Conservation (phyloP, 106 monocot species). For the Platanthera guangdongensis region DNA sequence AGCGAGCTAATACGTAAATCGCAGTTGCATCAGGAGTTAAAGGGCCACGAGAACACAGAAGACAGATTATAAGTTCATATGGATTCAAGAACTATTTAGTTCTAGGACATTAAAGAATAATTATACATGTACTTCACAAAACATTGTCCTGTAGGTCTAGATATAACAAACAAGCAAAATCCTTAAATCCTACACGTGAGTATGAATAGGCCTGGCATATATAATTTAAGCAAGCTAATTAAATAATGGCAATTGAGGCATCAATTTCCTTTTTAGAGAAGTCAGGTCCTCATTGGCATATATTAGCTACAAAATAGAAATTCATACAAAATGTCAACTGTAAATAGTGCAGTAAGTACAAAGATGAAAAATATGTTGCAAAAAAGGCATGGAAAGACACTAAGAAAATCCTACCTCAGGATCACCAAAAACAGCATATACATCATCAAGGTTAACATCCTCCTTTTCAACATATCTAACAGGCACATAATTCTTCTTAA, state of each 20-base stretch:
- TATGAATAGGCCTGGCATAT: background rate
- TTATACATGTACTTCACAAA: too few species aligned
- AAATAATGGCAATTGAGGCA: background rate
- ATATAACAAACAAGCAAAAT: too few species aligned
- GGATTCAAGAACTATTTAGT: too few species aligned
- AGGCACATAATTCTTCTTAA: slow-evolving; percentile 69
- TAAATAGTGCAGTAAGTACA: background rate
- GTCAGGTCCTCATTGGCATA: background rate
- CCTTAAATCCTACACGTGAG: too few species aligned
- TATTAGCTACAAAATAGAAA: background rate
- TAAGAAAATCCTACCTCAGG: slow-evolving; percentile 36
- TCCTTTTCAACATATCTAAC: slow-evolving; percentile 52
- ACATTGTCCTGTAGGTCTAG: too few species aligned
- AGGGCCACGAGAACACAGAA: too few species aligned
- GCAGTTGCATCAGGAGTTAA: too few species aligned
- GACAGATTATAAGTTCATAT: too few species aligned
- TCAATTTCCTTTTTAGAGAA: background rate
- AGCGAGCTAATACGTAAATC: too few species aligned
- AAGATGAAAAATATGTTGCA: background rate
- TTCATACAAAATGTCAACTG: background rate
- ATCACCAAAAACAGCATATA: slow-evolving; percentile 74
- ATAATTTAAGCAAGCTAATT: background rate
- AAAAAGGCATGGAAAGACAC: background rate
- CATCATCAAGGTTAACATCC: slow-evolving; percentile 83
- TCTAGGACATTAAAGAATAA: too few species aligned